Conservation (phyloP, 139 green algal species). For the Tetradesmus lagerheimii region DNA sequence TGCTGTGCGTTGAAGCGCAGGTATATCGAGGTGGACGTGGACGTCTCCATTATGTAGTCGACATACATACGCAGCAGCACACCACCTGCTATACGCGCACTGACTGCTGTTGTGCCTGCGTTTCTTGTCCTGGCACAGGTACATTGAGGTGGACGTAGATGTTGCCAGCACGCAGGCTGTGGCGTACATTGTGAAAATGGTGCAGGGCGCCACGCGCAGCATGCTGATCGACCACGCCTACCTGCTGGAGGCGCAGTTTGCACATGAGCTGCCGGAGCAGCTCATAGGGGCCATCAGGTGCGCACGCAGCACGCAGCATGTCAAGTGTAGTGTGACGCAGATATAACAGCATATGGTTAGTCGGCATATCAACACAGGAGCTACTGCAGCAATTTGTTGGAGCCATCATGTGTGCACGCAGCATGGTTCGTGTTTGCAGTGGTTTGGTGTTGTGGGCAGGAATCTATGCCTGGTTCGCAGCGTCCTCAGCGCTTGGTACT, state of each 20-base stretch:
- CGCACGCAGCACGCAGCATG: background rate
- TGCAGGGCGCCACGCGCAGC: slow-evolving; percentile 47
- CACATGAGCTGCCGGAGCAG: slow-evolving; percentile 53
- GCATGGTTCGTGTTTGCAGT: no score
- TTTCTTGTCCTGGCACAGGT: no score
- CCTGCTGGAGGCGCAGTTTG: slow-evolving; percentile 45
- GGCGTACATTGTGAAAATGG: slow-evolving; percentile 49
- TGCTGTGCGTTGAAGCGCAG: no score
- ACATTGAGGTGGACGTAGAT: slow-evolving; percentile 49
- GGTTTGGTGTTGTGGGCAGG: background rate
- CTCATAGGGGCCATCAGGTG: slow-evolving; percentile 47
- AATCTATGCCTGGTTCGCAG: no score
- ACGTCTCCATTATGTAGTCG: slow-evolving; percentile 29
- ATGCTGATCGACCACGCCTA: slow-evolving; percentile 54
- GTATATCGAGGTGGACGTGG: no score
- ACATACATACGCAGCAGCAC: slow-evolving; percentile 40
- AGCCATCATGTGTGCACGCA: no score
- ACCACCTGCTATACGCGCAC: no score
- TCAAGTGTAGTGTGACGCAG: no score
- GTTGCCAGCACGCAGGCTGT: slow-evolving; percentile 40
- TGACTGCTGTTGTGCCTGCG: no score
- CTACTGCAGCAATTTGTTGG: no score
- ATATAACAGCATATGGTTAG: no score
- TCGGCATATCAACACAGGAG: no score
- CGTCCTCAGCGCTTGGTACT: background rate